A percentile compares a stretch with the other conserved stretches of the same genome.
phyloP scores from a whole-genome alignment of 345 rosid genomes.

The Populus simonii region DNA sequence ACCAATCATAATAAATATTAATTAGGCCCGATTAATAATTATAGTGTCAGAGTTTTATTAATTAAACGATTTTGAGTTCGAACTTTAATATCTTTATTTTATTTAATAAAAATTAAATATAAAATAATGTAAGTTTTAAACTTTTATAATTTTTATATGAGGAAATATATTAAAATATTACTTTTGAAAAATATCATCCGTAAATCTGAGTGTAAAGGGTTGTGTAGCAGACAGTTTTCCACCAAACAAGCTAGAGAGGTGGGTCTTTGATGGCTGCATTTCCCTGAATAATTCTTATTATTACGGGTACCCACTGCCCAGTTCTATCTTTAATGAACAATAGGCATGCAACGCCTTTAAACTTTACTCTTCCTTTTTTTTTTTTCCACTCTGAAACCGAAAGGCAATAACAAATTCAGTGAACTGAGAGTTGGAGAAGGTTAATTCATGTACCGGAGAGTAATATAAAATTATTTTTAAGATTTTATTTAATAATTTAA shows the following conservation, averaged over 20 bases:
- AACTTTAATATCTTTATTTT: fast-evolving
- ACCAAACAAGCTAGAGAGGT: conserved; percentile 25
- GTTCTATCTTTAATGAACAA: conserved; percentile 1
- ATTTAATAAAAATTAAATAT: no score
- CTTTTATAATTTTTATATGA: no score
- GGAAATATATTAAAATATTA: no score
- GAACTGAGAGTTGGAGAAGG: neutral
- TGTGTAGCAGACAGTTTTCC: conserved; percentile 16
- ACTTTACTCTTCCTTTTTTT: neutral
- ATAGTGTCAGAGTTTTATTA: no score
- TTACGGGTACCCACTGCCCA: conserved; percentile 11
- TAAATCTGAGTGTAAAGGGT: neutral
- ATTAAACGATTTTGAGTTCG: fast-evolving
- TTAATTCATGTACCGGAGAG: no score
- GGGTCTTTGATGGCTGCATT: conserved; percentile 31
- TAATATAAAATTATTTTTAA: no score
- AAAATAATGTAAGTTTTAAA: no score
- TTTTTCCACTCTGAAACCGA: neutral
- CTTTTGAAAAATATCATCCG: no score
- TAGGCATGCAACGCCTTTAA: neutral
- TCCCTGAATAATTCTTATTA: conserved; percentile 19
- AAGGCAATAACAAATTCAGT: neutral
- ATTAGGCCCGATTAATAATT: no score
- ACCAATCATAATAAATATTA: no score
- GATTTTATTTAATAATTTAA: no score